Conservation (phyloP, 495 filamentous ascomycete species). For the Margaritispora aquatica region DNA sequence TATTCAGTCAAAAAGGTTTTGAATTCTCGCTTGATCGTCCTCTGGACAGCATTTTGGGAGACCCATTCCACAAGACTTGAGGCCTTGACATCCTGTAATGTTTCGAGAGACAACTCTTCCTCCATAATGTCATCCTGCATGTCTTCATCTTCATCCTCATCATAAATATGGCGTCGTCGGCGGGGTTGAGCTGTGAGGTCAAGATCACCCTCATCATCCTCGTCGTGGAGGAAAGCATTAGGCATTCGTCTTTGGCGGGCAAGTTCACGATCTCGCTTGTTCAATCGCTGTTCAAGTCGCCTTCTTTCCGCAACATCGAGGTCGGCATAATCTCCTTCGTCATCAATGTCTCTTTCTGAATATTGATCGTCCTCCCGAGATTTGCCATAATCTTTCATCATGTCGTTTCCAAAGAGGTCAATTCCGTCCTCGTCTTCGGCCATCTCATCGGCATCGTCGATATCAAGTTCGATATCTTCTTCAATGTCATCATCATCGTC, state of each 20-base stretch:
- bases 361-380: constrained; percentile 59
- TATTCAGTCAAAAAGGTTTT: constrained; percentile 96
- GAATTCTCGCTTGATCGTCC: constrained; percentile 93
- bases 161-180: constrained; percentile 76
- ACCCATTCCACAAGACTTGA: constrained; percentile 93
- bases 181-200: constrained; percentile 79
- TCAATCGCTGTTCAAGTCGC: constrained; percentile 75
- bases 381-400: constrained; percentile 72
- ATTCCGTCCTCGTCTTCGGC: constrained; percentile 93
- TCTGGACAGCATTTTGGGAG: constrained; percentile 79
- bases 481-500: constrained; percentile 67
- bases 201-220: constrained; percentile 77
- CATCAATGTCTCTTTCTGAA: constrained; percentile 67
- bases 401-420: constrained; percentile 87
- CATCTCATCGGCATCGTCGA: constrained; percentile 93
- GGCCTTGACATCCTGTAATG: constrained; percentile 89
- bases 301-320: constrained; percentile 63
- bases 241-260: constrained; percentile 70
- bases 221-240: constrained; percentile 77
- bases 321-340: constrained; percentile 72
- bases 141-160: constrained; percentile 88
- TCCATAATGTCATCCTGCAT: constrained; percentile 92
- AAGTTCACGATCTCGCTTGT: constrained; percentile 76
- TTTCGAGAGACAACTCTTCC: constrained; percentile 87
- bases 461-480: constrained; percentile 70